Evolutionary conservation across 257 asterid species (phyloP), one percentile per base, ranked within the genome.

Genomic region (Fraxinus americana): DNA sequence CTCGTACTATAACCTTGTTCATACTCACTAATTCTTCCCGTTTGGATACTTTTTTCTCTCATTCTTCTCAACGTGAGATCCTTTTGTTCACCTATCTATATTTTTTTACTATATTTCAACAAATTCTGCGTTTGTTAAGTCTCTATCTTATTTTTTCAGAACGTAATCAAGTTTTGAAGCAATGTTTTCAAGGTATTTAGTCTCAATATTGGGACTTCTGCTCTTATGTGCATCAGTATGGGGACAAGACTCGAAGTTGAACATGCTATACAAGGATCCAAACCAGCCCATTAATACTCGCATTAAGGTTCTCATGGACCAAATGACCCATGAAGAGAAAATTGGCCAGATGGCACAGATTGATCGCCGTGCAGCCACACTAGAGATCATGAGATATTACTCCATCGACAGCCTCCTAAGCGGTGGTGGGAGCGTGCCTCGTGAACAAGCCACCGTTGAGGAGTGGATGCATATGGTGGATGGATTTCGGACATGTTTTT

Each of bases 341-440:
- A 41, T 41, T 11, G 50, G 50, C 50, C 50, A 41, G 50, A 41
- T 41, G 14, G 14, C 50, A 41, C 14, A 41, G 50, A 41, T 41
- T 41, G 50, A 87, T 1, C 54, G 82, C 43, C 52, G 3, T 30
- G 78, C 12, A 1, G 80, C 65, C n/a, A 85, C 83, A 0, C 35
- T 66, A 14, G 86, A 79, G 75, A 74, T 87, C 16, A 74, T 83
- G 78, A 71, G 67, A 43, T 72, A 79, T 17, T 77, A 52, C 63
- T 73, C 78, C 32, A 57, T 83, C 67, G 88, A 88, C 61, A 82
- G 89, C 25, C 12, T 87, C n/a, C 77, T 87, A 0, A 87, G 87
- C 63, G 89, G 87, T 1, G 87, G 87, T 1, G 91, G 91, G 13
- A 83, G 91, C 71, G 80, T 43, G 35, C 91, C 91, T 1, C 41